A percentile compares a stretch with the other conserved stretches of the same genome.
These are phyloP conservation scores for Neospora caninum DNA, from an alignment of 169 alveolate species.

Conservation along the genomic window DNA sequence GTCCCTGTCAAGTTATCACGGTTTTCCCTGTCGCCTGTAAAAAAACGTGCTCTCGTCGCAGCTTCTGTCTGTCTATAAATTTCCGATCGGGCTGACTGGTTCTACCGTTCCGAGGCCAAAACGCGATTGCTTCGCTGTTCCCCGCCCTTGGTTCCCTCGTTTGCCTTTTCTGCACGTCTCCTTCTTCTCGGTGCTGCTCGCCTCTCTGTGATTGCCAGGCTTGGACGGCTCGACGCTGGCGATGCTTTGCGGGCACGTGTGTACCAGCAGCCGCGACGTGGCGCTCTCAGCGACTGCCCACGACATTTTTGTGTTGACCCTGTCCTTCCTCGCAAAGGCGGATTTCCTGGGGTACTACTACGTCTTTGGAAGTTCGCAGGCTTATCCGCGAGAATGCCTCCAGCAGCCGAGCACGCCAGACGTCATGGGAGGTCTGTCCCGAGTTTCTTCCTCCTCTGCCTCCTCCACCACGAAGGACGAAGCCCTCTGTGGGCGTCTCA, in stretches of 20 bases:
- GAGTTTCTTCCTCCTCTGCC: not conserved
- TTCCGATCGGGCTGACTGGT: no score
- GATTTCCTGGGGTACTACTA: slow-evolving; percentile 40
- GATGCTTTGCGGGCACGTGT: slow-evolving; percentile 51
- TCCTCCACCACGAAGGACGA: not conserved
- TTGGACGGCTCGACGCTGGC: slow-evolving; percentile 58
- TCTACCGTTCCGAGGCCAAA: no score
- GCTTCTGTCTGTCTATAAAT: no score
- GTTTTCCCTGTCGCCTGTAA: no score
- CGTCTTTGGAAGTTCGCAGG: slow-evolving; percentile 44
- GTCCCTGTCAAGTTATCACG: no score
- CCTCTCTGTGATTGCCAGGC: not conserved
- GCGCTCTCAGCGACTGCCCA: slow-evolving; percentile 33
- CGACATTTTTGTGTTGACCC: slow-evolving; percentile 56
- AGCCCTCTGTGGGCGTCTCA: not conserved
- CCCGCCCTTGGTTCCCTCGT: no score
- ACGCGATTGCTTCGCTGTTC: no score
- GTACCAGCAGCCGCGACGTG: slow-evolving; percentile 36
- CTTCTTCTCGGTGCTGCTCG: not conserved
- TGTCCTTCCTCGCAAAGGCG: slow-evolving; percentile 48
- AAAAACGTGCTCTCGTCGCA: no score
- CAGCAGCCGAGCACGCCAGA: slow-evolving; percentile 13
- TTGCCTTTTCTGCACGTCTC: no score
- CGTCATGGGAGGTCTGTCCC: not conserved
- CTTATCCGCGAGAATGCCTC: not conserved